Percentiles rank a stretch among this genome's conserved stretches.
phyloP scores from a whole-genome alignment of 2,329 filamentous ascomycete species.

The Chaetothyriales sp. region DNA sequence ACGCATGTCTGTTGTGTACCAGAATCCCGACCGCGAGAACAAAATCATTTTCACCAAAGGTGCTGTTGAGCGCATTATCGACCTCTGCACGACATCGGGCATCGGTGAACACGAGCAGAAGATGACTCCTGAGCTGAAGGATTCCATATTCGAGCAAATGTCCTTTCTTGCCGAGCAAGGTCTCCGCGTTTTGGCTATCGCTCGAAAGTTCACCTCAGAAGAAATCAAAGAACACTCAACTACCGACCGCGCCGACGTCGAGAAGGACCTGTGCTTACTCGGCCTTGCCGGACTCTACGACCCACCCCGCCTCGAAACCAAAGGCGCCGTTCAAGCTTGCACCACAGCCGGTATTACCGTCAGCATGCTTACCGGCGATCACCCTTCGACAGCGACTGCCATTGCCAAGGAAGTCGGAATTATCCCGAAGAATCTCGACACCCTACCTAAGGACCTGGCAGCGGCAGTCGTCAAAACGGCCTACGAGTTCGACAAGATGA shows the following conservation, averaged over 20 bases:
- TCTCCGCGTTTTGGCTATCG: slow-evolving; percentile 47
- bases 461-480: slow-evolving; percentile 42
- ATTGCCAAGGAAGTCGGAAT: slow-evolving; percentile 47
- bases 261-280: slow-evolving; percentile 41
- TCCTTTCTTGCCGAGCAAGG: slow-evolving; percentile 44
- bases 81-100: slow-evolving; percentile 39
- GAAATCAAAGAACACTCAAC: slow-evolving; percentile 20
- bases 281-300: slow-evolving; percentile 50
- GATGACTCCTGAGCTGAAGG: slow-evolving; percentile 29
- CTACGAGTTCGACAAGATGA: slow-evolving; percentile 41
- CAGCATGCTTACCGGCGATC: slow-evolving; percentile 46
- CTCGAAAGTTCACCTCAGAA: slow-evolving; percentile 25
- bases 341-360: slow-evolving; percentile 43
- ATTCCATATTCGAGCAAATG: slow-evolving; percentile 42
- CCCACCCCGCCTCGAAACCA: slow-evolving; percentile 47
- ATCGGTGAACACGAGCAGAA: slow-evolving; percentile 27
- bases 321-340: slow-evolving; percentile 39
- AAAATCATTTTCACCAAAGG: slow-evolving; percentile 46
- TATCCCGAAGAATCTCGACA: slow-evolving; percentile 33
- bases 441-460: slow-evolving; percentile 33
- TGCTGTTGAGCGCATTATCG: slow-evolving; percentile 47
- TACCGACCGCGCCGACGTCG: slow-evolving; percentile 36
- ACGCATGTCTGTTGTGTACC: slow-evolving; percentile 52
- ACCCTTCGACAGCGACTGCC: slow-evolving; percentile 42
- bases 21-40: slow-evolving; percentile 18